Evolutionary conservation across 306 rosid genomes (phyloP), one percentile per base, ranked within the genome.

Genomic region (Cyamopsis tetragonoloba): DNA sequence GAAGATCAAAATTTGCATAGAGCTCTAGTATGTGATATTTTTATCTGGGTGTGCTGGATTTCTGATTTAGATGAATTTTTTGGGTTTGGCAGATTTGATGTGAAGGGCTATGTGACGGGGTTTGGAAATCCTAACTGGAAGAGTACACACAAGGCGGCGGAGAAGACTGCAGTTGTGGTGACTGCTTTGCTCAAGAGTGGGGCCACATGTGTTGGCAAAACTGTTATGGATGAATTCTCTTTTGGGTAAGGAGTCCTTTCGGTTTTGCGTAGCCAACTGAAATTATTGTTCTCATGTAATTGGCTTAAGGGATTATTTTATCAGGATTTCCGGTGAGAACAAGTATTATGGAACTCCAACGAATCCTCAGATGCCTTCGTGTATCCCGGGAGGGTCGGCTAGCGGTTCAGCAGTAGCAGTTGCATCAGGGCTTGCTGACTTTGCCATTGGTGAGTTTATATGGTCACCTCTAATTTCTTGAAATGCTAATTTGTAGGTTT

Each of bases 341-440:
- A 51, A 58, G 69, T 81, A 86, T 59, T 86, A 84, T 67, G 96
- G 96, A 62, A 86, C 88, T 27, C 96, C 92, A 7, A 67, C 54
- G 17, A 89, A 89, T 80, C 96, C 92, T 41, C 59, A 74, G 72
- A 38, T 42, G 43, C 81, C 88, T 1, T 73, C 68, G 0, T 77
- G 83, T 54, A 73, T 89, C 46, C 92, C 92, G 0, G 96, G 92
- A 49, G 96, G 96, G 42, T 86, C 96, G 34, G 82, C 87, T 50
- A 74, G 90, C 62, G 92, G 92, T 64, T 84, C 96, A 64, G 92
- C 92, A 12, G 96, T 89, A 64, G 89, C 96, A 46, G 96, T 86
- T 79, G 89, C 90, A 13, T 85, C 87, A 1, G 84, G 81, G 31
- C 83, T 88, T 64, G 90, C 79, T n/a, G 96, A 89, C 71, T 86